phyloP scores from a whole-genome alignment of 805 yeast genomes.

The Saccharomycopsis javanensis region DNA sequence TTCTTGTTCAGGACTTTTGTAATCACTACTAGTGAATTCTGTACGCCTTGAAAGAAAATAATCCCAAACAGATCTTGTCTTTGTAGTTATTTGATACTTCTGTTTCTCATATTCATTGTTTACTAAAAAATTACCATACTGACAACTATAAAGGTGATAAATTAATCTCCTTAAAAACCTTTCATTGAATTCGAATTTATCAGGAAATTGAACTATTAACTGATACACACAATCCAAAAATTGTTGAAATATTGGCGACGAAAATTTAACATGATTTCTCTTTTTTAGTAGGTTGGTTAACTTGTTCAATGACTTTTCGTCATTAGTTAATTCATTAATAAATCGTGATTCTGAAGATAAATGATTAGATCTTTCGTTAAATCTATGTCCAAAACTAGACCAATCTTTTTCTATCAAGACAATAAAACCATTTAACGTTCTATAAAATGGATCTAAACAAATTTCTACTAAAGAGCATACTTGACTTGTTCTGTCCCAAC shows the following conservation, averaged over 20 bases:
- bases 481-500: conserved; percentile 97
- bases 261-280: conserved; percentile 42
- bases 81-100: conserved; percentile 28
- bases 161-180: conserved; percentile 73
- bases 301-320: conserved; percentile 32
- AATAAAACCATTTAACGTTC: conserved; percentile 84
- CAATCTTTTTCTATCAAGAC: conserved; percentile 86
- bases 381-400: conserved; percentile 90
- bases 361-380: conserved; percentile 75
- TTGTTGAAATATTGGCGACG: conserved; percentile 93
- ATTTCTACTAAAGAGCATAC: conserved; percentile 74
- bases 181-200: conserved; percentile 77
- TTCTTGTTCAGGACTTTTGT: conserved; percentile 18
- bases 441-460: conserved; percentile 80
- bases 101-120: conserved; percentile 61
- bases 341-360: conserved; percentile 45
- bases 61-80: conserved; percentile 85
- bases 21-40: conserved; percentile 57
- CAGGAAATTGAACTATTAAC: conserved; percentile 58
- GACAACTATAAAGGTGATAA: conserved; percentile 88
- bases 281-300: conserved; percentile 44
- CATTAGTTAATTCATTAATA: conserved; percentile 30
- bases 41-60: conserved; percentile 67
- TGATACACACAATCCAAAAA: conserved; percentile 87
- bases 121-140: conserved; percentile 82